Evolutionary conservation across 1,139 yeast genomes (phyloP).

Genomic region (Scheffersomyces titani): DNA sequence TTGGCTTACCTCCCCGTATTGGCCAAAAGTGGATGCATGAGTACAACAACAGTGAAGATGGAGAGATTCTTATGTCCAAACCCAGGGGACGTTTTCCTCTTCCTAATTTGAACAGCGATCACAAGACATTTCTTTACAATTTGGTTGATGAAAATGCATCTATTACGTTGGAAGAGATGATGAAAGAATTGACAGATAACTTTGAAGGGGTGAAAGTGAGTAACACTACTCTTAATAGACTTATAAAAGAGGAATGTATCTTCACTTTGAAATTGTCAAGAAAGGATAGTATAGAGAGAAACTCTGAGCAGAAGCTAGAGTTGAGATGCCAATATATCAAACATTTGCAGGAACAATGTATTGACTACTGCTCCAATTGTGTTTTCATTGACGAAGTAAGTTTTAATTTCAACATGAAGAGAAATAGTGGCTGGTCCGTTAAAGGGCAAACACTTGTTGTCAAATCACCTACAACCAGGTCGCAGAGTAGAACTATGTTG

Average conservation of each 20-base stretch:
- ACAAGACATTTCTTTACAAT: background rate
- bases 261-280: constrained; percentile 3
- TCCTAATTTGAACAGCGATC: background rate
- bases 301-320: background rate
- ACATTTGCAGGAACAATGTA: background rate
- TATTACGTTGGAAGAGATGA: background rate
- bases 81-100: background rate
- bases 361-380: constrained; percentile 2
- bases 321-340: constrained; percentile 1
- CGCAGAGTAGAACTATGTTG: constrained; percentile 1
- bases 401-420: constrained; percentile 4
- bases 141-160: background rate
- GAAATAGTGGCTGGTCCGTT: constrained; percentile 1
- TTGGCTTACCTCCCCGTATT: background rate
- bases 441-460: constrained; percentile 4
- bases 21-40: background rate
- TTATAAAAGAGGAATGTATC: constrained; percentile 1
- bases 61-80: background rate
- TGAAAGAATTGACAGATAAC: background rate
- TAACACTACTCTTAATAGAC: background rate
- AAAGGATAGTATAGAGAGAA: constrained; percentile 1
- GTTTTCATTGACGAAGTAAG: constrained; percentile 5
- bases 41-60: background rate
- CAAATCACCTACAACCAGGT: constrained; percentile 3
- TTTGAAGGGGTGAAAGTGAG: constrained; percentile 2